Conservation (phyloP, 2,329 filamentous ascomycete species). For the Clonostachys rhizophaga region DNA sequence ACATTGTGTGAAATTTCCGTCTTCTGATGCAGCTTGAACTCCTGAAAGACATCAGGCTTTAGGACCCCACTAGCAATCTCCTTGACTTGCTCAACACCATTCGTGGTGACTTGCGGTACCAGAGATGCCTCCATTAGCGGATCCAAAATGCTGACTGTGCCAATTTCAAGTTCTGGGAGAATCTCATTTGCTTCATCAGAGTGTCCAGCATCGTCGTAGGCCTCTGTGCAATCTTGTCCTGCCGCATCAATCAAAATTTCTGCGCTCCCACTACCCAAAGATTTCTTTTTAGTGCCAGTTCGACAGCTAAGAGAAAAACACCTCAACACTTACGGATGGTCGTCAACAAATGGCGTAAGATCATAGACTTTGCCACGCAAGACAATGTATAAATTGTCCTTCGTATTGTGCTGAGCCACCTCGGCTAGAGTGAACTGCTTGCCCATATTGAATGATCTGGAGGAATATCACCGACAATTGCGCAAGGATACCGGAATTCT, state of each 20-base stretch:
- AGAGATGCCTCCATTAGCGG: too few species aligned
- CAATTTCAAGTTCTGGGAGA: background rate
- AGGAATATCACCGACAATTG: background rate
- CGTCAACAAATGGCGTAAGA: slow-evolving; percentile 75
- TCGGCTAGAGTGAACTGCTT: slow-evolving; percentile 65
- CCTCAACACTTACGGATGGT: slow-evolving; percentile 69
- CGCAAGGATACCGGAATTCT: background rate
- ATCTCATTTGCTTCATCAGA: background rate
- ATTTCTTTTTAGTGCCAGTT: background rate
- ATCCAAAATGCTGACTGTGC: background rate
- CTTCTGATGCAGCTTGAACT: slow-evolving; percentile 92
- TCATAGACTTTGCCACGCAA: slow-evolving; percentile 93
- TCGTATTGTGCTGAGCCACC: slow-evolving; percentile 70
- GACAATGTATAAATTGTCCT: slow-evolving; percentile 83
- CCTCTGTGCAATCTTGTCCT: background rate
- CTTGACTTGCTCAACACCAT: too few species aligned
- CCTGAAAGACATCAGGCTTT: slow-evolving; percentile 82
- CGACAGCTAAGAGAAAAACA: background rate
- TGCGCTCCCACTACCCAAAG: background rate
- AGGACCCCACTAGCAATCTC: slow-evolving; percentile 44
- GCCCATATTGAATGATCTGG: background rate
- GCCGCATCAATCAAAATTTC: background rate
- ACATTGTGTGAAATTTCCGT: slow-evolving; percentile 97
- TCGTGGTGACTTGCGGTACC: too few species aligned
- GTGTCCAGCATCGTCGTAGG: background rate